These are phyloP conservation scores for Huntiella savannae DNA, from an alignment of 2,329 filamentous ascomycete species.

Conservation along the genomic window DNA sequence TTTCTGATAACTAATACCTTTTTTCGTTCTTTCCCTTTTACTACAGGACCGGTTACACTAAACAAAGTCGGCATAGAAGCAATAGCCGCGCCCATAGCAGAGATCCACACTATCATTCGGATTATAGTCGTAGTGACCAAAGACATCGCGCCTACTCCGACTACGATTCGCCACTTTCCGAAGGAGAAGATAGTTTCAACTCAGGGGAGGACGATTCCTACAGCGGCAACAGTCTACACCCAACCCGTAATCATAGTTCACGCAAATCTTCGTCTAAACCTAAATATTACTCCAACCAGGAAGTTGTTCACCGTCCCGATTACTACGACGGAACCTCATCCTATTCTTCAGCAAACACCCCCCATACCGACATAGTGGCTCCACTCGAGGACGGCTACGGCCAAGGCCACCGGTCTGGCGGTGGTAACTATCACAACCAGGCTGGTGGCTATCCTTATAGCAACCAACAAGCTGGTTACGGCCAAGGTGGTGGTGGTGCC, in stretches of 20 bases:
- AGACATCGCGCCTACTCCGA: neutral
- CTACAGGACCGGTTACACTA: neutral
- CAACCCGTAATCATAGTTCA: conserved; percentile 15
- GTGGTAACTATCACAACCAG: conserved; percentile 2
- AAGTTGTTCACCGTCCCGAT: conserved; percentile 3
- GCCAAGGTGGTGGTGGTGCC: conserved; percentile 20
- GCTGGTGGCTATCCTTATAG: conserved; percentile 1
- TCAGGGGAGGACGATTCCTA: neutral
- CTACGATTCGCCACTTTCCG: neutral
- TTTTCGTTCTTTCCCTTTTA: neutral
- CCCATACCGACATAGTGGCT: conserved; percentile 40
- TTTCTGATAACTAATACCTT: neutral
- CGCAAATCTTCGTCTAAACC: neutral
- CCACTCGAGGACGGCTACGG: conserved; percentile 41
- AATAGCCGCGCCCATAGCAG: neutral
- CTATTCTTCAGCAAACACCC: conserved; percentile 20
- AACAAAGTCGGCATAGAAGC: neutral
- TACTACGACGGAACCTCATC: conserved; percentile 6
- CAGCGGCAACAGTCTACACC: neutral
- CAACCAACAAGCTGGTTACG: conserved; percentile 13
- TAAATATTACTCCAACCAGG: neutral
- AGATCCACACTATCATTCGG: neutral
- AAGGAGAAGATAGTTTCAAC: neutral
- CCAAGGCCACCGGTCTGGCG: conserved; percentile 20
- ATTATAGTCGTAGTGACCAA: neutral